Evolutionary conservation across 2,329 filamentous ascomycete genomes (phyloP), one percentile per base, ranked within the genome.

Genomic region (Fusarium agapanthi): DNA sequence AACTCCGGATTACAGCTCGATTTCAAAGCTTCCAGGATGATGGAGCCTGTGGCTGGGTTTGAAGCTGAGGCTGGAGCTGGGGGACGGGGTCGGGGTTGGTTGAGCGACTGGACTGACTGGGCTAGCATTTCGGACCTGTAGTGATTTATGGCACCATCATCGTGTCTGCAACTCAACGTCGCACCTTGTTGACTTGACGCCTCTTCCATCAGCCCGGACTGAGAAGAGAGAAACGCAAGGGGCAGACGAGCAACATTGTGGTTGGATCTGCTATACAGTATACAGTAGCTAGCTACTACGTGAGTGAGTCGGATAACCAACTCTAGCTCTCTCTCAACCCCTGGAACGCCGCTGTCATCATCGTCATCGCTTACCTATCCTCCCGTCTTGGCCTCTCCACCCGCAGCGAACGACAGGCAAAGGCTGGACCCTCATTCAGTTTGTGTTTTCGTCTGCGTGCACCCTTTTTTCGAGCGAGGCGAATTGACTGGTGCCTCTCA

Each of bases 261-360:
- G 47, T 54, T 32, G 50, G 44, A 70, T 61, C 61, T 56, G n/a
- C 37, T 45, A 34, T 14, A 32, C 32, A 32, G 32, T 7, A 14
- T 14, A 32, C 32, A 32, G 13, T 32, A 14, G 32, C 32, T 32
- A 14, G 32, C 32, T 32, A 32, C 32, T 14, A 32, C 32, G 22
- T 20, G 30, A 15, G n/a, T 24, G 22, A 50, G 47, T 24, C 22
- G 30, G 18, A 28, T 22, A 22, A 40, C 37, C 16, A 44, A 57
- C 41, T 61, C 50, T 61, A 40, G 32, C 26, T 48, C 28, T 48
- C 30, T 37, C 35, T 50, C 35, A 28, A 50, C 57, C 69, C 69
- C 68, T 71, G 53, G 67, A 71, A 67, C 47, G 62, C 54, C 68
- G 53, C 67, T 71, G 69, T 72, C 69, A 71, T 71, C 69, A 71